These are phyloP conservation scores for Pestalotiopsis sp. DNA, from an alignment of 2,329 filamentous ascomycete genomes.

Conservation along the genomic window DNA sequence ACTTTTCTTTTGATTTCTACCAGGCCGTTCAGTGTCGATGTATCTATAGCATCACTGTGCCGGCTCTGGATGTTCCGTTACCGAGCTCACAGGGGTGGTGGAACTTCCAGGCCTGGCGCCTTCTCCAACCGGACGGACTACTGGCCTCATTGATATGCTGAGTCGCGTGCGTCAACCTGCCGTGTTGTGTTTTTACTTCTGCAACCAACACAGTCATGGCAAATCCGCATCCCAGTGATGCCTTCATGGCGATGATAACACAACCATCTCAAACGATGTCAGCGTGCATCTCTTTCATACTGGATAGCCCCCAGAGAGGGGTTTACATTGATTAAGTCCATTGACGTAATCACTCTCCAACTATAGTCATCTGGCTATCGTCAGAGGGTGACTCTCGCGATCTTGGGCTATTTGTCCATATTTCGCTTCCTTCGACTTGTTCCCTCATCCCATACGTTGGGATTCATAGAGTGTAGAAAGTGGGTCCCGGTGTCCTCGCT, in stretches of 20 bases:
- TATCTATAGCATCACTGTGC: background rate
- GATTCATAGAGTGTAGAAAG: background rate
- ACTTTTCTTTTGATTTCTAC: background rate
- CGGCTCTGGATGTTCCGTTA: background rate
- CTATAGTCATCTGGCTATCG: slow-evolving; percentile 17
- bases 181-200: background rate
- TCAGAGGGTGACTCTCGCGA: slow-evolving; percentile 22
- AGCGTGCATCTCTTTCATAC: slow-evolving; percentile 16
- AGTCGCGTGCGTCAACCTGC: slow-evolving; percentile 9
- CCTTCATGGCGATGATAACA: slow-evolving; percentile 20
- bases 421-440: slow-evolving; percentile 7
- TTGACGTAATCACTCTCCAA: slow-evolving; percentile 23
- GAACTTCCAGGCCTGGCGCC: background rate
- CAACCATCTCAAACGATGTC: slow-evolving; percentile 22
- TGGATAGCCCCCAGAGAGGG: slow-evolving; percentile 56
- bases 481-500: background rate
- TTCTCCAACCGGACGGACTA: background rate
- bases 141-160: background rate
- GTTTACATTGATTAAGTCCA: slow-evolving; percentile 44
- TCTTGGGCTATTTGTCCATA: slow-evolving; percentile 16
- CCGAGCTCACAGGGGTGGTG: background rate
- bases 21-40: background rate
- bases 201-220: slow-evolving; percentile 11
- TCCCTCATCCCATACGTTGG: background rate
- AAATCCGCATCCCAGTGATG: slow-evolving; percentile 5